These are phyloP conservation scores for Agastache rugosa DNA, from an alignment of 257 asterid genomes.

Conservation along the genomic window DNA sequence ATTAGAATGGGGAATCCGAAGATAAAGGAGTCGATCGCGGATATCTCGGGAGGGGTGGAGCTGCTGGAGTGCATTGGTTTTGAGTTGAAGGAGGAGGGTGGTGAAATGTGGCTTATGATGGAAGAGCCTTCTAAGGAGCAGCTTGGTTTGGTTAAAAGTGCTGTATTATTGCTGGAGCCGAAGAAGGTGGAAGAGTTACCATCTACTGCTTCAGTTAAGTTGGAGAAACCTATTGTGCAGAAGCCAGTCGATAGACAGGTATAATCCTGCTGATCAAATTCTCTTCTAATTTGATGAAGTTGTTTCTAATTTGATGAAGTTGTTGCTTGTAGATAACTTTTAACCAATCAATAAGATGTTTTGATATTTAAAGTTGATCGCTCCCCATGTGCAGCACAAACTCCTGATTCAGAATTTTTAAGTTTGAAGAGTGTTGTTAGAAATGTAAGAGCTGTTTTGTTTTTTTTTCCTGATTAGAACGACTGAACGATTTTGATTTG, in stretches of 20 bases:
- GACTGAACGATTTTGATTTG: background rate
- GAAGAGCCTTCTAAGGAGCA: constrained; percentile 61
- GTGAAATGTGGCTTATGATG: constrained; percentile 87
- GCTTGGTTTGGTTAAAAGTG: constrained; percentile 58
- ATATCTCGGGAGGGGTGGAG: constrained; percentile 83
- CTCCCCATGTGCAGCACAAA: constrained; percentile 1
- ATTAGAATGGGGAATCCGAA: constrained; percentile 86
- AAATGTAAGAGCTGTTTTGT: too few species aligned
- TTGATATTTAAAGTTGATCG: background rate
- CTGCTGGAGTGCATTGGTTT: constrained; percentile 81
- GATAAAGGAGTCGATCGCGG: constrained; percentile 87
- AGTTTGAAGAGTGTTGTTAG: constrained; percentile 3
- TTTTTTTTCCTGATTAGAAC: background rate
- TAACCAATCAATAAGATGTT: background rate
- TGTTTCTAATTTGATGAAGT: background rate
- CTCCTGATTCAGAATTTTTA: constrained; percentile 10
- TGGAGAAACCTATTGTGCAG: constrained; percentile 53
- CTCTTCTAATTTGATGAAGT: background rate
- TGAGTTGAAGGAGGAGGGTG: constrained; percentile 74
- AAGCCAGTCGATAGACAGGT: constrained; percentile 90
- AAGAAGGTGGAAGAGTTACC: constrained; percentile 53
- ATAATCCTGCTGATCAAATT: constrained; percentile 19
- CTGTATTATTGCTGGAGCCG: constrained; percentile 58
- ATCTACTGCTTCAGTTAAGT: constrained; percentile 46
- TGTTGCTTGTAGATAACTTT: background rate